Base-by-base conservation (phyloP, 2,329 filamentous ascomycete species). In the Fusarium coffeatum region DNA sequence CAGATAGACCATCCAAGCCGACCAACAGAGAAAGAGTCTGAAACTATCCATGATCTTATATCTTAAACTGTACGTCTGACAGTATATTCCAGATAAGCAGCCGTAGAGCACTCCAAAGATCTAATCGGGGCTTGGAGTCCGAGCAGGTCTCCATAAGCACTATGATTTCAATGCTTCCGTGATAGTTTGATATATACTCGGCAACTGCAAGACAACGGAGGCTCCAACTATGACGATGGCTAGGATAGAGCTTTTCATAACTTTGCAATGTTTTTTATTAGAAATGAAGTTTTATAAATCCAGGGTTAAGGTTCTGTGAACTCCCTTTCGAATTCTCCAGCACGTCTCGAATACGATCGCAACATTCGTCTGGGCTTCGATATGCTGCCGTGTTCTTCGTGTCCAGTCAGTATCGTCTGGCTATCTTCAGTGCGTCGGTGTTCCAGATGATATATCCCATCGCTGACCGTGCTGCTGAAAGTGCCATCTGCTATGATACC, bases 401-500 rank as follows among this genome's bases (percentile, higher is more conserved):
- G 46, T 4, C 25, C 45, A 15, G 48, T 41, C 5, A 60, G 13
- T 7, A 53, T 48, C 12, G 37, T 59, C 20, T 55, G 50, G 13
- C 70, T 68, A 2, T 69, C 68, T 8, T 15, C 16, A 0, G 22
- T 54, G 5, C 37, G 40, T 2, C 41, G 32, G 2, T 60, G 28
- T n/a, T 73, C 60, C 12, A 69, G 12, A 8, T 61, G 48, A 28
- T 69, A 66, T 8, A 34, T 51, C 11, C 57, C 54, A 9, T 72
- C 59, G 40, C 68, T 73, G 23, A 65, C 28, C 3, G 51, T 50
- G 8, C 55, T 72, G 2, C 56, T 50, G n/a, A 73, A 73, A 11
- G 71, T 73, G 4, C 68, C 71, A 1, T 73, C 68, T 5, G 59
- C 56, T 48, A 73, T 68, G 10, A 62, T 20, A 12, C 71, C 62